Evolutionary conservation across 2,329 filamentous ascomycete species (phyloP).

Genomic region (Sporothrix mexicana): DNA sequence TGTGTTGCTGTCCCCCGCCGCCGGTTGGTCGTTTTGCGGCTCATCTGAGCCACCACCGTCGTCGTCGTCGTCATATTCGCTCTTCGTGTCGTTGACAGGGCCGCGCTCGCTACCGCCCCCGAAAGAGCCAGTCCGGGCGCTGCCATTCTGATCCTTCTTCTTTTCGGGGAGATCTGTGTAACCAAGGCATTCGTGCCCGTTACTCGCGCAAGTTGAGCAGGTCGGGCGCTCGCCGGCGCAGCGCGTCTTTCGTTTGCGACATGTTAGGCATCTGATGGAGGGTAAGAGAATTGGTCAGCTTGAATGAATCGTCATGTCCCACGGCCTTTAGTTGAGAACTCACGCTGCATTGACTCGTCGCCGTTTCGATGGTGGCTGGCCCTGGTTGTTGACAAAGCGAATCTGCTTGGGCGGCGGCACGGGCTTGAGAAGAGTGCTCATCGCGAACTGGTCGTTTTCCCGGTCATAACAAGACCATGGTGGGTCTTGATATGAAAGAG

Average conservation of each 20-base stretch:
- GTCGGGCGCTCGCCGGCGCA: slow-evolving; percentile 75
- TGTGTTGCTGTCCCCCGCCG: neutral
- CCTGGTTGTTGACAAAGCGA: slow-evolving; percentile 82
- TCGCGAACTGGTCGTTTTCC: slow-evolving; percentile 42
- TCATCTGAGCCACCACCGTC: slow-evolving; percentile 39
- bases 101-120: slow-evolving; percentile 34
- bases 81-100: slow-evolving; percentile 36
- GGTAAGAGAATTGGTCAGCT: slow-evolving; percentile 23
- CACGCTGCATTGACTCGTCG: slow-evolving; percentile 80
- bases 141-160: slow-evolving; percentile 45
- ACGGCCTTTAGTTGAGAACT: slow-evolving; percentile 44
- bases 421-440: slow-evolving; percentile 55
- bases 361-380: slow-evolving; percentile 78
- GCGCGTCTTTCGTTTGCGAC: slow-evolving; percentile 76
- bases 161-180: slow-evolving; percentile 64
- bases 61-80: slow-evolving; percentile 38
- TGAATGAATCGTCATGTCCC: neutral
- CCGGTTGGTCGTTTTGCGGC: slow-evolving; percentile 38
- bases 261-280: slow-evolving; percentile 66
- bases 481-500: slow-evolving; percentile 36
- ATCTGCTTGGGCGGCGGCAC: slow-evolving; percentile 64
- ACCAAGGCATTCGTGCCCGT: slow-evolving; percentile 71
- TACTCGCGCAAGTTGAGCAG: slow-evolving; percentile 75
- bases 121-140: slow-evolving; percentile 13
- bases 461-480: slow-evolving; percentile 45